Evolutionary conservation across 352 stramenopile species (phyloP).

Genomic region (Globisporangium cystogenes): DNA sequence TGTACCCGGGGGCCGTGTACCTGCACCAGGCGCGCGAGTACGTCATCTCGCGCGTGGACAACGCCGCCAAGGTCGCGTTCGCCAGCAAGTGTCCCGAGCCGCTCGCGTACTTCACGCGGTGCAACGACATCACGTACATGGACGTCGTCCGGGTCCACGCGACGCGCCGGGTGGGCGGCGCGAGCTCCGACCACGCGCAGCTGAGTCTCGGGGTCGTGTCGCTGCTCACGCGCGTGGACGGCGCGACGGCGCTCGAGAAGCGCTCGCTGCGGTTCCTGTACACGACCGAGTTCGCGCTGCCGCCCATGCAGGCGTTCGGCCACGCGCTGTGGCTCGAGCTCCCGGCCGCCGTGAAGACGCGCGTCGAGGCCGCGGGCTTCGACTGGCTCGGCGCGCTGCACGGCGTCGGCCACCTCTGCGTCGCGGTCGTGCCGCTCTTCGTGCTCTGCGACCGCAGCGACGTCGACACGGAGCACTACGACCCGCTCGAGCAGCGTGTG

Average conservation of each 20-base stretch:
- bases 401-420: constrained; percentile 88
- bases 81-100: constrained; percentile 48
- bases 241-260: constrained; percentile 84
- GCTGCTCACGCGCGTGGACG: constrained; percentile 75
- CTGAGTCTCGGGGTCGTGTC: constrained; percentile 72
- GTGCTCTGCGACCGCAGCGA: constrained; percentile 86
- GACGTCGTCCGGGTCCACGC: constrained; percentile 73
- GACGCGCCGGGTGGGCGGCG: not conserved
- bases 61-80: constrained; percentile 55
- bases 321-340: constrained; percentile 95
- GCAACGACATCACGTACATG: constrained; percentile 85
- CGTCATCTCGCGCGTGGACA: constrained; percentile 85
- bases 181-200: constrained; percentile 5
- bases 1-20: constrained; percentile 90
- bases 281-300: constrained; percentile 91
- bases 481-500: constrained; percentile 55
- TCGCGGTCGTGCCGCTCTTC: constrained; percentile 92
- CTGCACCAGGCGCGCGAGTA: constrained; percentile 90
- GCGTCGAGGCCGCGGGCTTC: constrained; percentile 28
- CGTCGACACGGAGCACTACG: constrained; percentile 83
- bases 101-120: constrained; percentile 87
- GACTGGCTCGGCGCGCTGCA: constrained; percentile 58
- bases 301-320: constrained; percentile 93
- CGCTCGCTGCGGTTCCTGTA: constrained; percentile 68
- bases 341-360: constrained; percentile 32